Evolutionary conservation across 495 filamentous ascomycete genomes (phyloP), one percentile per base, ranked within the genome.

Genomic region (Polyplosphaeria fusca): DNA sequence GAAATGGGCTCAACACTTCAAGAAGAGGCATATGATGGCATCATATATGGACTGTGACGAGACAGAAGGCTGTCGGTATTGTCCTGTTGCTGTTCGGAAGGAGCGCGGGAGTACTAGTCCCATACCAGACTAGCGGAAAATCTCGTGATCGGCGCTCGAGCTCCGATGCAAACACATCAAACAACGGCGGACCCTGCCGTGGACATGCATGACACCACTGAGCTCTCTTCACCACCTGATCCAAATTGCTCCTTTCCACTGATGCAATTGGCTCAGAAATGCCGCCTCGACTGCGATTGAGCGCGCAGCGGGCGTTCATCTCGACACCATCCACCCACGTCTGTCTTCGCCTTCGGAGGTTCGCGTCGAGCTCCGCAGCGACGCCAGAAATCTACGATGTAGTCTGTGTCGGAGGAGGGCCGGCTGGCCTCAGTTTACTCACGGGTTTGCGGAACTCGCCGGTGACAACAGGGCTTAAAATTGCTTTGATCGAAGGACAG

Each of bases 331-430:
- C 25, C 19, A 13, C 56, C 14, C 39, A 38, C 37, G 20, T 55
- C 3, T 19, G 30, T 22, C 24, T 48, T 22, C 26, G 43, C n/a
- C 58, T 42, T 11, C 55, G 50, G 41, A 46, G 55, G 19, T 63
- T 11, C 46, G 55, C 60, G 14, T 58, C 63, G 25, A 59, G 38
- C 52, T 39, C 58, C 19, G 14, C 53, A 32, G 13, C 55, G 14
- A 5, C 42, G 11, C 79, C 77, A 0, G 82, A 85, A 41, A 82
- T 95, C 67, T 96, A 92, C 74, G 91, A 96, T 81, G 86, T 97
- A 26, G 90, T 96, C 47, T 93, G 90, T 56, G 87, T 99, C 57
- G 94, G 94, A 47, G 94, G 93, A 24, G 94, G 94, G n/a, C 94
- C 93, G 13, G 93, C 91, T 7, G 94, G 94, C 45, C 76, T 99